These are phyloP conservation scores for Juncus inflexus DNA, from an alignment of 176 grass and related monocot species.

Conservation along the genomic window DNA sequence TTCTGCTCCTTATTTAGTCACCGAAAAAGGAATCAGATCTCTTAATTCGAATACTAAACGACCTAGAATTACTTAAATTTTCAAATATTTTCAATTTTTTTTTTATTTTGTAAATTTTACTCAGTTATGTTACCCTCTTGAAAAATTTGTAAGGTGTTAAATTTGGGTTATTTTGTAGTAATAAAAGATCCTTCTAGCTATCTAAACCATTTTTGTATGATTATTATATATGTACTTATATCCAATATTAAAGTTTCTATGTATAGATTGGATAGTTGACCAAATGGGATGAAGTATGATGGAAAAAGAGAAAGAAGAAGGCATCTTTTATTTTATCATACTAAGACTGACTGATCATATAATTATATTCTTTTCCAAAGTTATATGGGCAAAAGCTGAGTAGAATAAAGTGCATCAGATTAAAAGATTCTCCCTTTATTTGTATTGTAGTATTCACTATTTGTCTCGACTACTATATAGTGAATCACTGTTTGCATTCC, in stretches of 20 bases:
- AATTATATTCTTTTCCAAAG: constrained; percentile 6
- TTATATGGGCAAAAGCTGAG: constrained; percentile 14
- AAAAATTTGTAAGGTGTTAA: no score
- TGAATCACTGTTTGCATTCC: no score
- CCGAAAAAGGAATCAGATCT: constrained; percentile 57
- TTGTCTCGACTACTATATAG: no score
- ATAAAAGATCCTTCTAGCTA: no score
- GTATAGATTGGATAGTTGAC: no score
- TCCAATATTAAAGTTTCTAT: constrained; percentile 7
- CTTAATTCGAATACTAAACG: constrained; percentile 20
- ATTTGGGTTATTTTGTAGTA: no score
- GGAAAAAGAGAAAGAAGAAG: constrained; percentile 55
- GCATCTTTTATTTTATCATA: constrained; percentile 17
- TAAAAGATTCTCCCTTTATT: constrained; percentile 15
- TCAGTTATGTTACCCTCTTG: no score
- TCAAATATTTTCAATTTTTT: no score
- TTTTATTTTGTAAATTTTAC: no score
- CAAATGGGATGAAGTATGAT: constrained; percentile 28
- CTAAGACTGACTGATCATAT: neutral
- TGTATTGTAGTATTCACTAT: no score
- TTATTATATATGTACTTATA: constrained; percentile 41
- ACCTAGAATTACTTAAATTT: neutral
- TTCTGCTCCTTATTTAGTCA: constrained; percentile 69
- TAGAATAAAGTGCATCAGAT: constrained; percentile 15
- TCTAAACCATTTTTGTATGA: no score